Evolutionary conservation across 2,329 filamentous ascomycete genomes (phyloP).

Genomic region (Thielaviopsis populi): DNA sequence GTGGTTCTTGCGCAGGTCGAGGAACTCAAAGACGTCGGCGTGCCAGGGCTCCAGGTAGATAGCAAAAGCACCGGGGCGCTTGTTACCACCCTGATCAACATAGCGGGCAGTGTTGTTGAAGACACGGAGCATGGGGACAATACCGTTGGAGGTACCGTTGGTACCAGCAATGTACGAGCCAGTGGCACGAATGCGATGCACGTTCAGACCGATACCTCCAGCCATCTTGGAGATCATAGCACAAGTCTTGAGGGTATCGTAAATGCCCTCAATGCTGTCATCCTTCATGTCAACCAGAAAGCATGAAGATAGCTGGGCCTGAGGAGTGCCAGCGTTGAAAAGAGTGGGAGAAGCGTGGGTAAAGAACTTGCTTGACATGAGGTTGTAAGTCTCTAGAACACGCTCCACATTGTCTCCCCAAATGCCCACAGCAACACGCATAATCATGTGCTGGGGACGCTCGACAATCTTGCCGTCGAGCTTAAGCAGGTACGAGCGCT

Average conservation of each 20-base stretch:
- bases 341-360: constrained; percentile 95
- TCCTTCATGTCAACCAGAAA: constrained; percentile 99
- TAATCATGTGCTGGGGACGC: constrained; percentile 97
- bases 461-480: constrained; percentile 93
- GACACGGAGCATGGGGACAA: constrained; percentile 94
- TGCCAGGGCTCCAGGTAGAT: constrained; percentile 99
- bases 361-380: constrained; percentile 98
- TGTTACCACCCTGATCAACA: constrained; percentile 97
- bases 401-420: constrained; percentile 91
- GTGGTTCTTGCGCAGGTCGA: constrained; percentile 97
- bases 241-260: constrained; percentile 97
- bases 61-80: constrained; percentile 93
- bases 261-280: constrained; percentile 98
- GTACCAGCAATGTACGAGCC: constrained; percentile 97
- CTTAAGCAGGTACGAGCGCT: constrained; percentile 92
- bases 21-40: constrained; percentile 90
- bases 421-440: constrained; percentile 96
- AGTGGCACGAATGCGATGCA: constrained; percentile 91
- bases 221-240: constrained; percentile 99
- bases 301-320: constrained; percentile 90
- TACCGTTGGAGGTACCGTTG: constrained; percentile 94
- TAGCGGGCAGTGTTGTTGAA: constrained; percentile 99
- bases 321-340: constrained; percentile 93
- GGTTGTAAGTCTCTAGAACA: constrained; percentile 93
- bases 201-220: constrained; percentile 91